Base-by-base conservation (phyloP, 495 filamentous ascomycete genomes). In the Cercophora scortea region DNA sequence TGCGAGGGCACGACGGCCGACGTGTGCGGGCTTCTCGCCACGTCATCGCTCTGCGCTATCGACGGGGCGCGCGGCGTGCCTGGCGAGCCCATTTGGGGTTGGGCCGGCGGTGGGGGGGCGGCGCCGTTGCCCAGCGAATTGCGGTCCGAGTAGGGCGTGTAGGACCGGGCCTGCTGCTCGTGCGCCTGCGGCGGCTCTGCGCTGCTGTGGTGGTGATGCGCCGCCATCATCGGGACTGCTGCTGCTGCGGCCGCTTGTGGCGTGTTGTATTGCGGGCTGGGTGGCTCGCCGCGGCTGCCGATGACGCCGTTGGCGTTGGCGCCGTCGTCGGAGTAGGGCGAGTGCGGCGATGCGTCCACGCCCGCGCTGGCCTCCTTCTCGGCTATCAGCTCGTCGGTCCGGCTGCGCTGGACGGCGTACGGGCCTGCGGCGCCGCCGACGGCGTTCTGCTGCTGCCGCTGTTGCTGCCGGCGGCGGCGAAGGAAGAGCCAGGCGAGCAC, bases 251-350 rank as follows among this genome's bases (percentile, higher is more conserved):
- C 42, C 15, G 53, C 50, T 32, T 32, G 51, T 45, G 15, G 38
- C 0, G 50, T 43, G 11, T 34, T 43, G 9, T n/a, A 16, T 7
- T n/a, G 19, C 16, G 39, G 34, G 50, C 50, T 41, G 2, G 44
- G 6, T 40, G 38, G 50, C 7, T 12, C 39, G 32, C 52, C 49
- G 34, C 45, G 11, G 33, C 36, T 40, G 6, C 52, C 34, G 32
- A 25, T 12, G 8, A 42, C 43, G 16, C 49, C 50, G 25, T 25
- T 25, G 25, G 2, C 25, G 25, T 25, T 25, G 25, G 2, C 25
- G 38, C 62, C 66, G 50, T 70, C 61, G 59, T 73, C 66, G 34
- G 64, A 67, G 50, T 71, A 74, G 13, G 65, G 58, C 7, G 67
- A 70, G 40, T 65, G 62, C 8, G 72, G 68, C 1, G 63, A 51